A percentile compares a stretch with the other conserved stretches of the same genome.
These are phyloP conservation scores for Pleomassaria siparia DNA, from an alignment of 2,329 filamentous ascomycete genomes.

Conservation along the genomic window DNA sequence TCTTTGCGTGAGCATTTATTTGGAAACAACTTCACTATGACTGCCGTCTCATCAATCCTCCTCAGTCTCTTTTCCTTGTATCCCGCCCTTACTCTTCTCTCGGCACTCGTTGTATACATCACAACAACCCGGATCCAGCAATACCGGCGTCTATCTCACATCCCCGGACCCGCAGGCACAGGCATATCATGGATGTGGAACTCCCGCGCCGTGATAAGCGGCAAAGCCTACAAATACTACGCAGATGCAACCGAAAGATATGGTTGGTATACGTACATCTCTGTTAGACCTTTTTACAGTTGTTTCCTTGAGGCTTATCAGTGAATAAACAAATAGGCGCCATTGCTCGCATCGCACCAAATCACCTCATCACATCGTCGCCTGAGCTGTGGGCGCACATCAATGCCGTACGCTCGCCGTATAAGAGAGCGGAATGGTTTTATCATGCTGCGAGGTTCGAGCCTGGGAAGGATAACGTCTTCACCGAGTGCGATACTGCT, in stretches of 20 bases:
- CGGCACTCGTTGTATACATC: conserved; percentile 20
- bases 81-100: neutral
- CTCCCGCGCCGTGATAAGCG: conserved; percentile 31
- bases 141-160: conserved; percentile 33
- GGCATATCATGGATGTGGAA: conserved; percentile 37
- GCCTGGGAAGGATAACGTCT: conserved; percentile 57
- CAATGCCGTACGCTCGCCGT: conserved; percentile 44
- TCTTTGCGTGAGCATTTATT: too few species aligned
- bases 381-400: conserved; percentile 51
- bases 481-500: conserved; percentile 53
- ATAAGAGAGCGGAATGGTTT: conserved; percentile 43
- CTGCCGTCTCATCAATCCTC: neutral
- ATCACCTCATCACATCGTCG: conserved; percentile 53
- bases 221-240: conserved; percentile 27
- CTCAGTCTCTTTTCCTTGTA: neutral
- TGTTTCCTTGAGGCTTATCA: neutral
- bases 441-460: conserved; percentile 53
- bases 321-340: conserved; percentile 30
- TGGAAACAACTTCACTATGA: neutral
- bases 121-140: conserved; percentile 21
- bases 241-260: conserved; percentile 34
- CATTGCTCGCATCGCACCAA: conserved; percentile 52
- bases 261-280: too few species aligned
- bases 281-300: conserved; percentile 8
- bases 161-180: conserved; percentile 32